Base-by-base conservation (phyloP, 495 filamentous ascomycete species). In the Neurospora sp. region DNA sequence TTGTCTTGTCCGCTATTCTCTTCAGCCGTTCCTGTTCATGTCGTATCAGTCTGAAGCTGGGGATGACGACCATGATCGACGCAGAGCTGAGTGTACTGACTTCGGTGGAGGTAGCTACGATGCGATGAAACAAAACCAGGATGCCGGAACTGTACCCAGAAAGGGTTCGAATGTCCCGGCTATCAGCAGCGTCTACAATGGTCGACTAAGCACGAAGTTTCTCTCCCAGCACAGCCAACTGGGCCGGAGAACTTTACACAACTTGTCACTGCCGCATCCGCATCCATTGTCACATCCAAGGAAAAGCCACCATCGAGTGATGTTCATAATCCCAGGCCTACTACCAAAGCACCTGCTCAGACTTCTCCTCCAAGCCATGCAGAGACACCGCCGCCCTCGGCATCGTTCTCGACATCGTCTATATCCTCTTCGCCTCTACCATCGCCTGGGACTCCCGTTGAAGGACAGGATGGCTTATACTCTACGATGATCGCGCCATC, bases 121-220 rank as follows among this genome's bases (percentile, higher is more conserved):
- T 81, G 79, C 73, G 79, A 81, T 44, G 78, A 80, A 70, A 75
- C 76, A 9, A 80, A 80, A 65, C 79, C 79, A 1, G 72, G 38
- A 4, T 81, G 79, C 61, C 72, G 70, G 3, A 81, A 81, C 70
- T 81, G 79, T 69, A 35, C 71, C 20, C 78, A 78, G 68, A 80
- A 80, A 40, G 73, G 76, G n/a, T 72, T 78, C 42, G 76, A 75
- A 9, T 81, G 79, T 71, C 79, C 79, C 0, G 79, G 79, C 69
- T 81, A 81, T 42, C 79, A 81, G 59, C 79, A 81, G 35, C 78
- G 79, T 22, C 76, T 81, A 5, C 79, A 81, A 68, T 81, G 79
- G 79, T 79, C 77, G 39, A 81, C 79, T 48, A 81, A 81, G 40
- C 78, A 81, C 74, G 79, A 81, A 41, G 48, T 73, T 39, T 74